These are phyloP conservation scores for Cordyceps pruinosa DNA, from an alignment of 2,329 filamentous ascomycete species.

Conservation along the genomic window DNA sequence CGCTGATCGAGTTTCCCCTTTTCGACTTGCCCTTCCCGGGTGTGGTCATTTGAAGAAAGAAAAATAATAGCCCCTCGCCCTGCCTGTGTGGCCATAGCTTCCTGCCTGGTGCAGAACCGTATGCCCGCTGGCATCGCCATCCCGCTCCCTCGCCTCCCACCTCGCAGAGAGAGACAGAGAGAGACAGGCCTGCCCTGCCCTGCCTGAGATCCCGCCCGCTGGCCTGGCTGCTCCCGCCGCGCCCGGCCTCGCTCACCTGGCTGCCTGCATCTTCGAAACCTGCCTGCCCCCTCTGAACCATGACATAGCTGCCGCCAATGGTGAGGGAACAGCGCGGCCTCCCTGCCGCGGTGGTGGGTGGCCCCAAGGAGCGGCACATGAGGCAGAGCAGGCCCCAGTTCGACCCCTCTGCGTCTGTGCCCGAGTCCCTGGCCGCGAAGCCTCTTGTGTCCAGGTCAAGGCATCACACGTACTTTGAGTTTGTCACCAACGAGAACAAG, in stretches of 20 bases:
- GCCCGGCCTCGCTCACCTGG: background rate
- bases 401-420: slow-evolving; percentile 28
- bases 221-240: background rate
- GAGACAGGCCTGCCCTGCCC: background rate
- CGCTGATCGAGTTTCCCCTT: background rate
- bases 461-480: slow-evolving; percentile 57
- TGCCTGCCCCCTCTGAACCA: background rate
- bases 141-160: background rate
- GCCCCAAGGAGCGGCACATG: slow-evolving; percentile 31
- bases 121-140: background rate
- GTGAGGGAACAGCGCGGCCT: slow-evolving; percentile 30
- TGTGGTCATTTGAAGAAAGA: slow-evolving; percentile 6
- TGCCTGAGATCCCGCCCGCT: background rate
- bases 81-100: slow-evolving; percentile 7
- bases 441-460: slow-evolving; percentile 40
- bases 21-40: slow-evolving; percentile 1
- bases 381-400: slow-evolving; percentile 26
- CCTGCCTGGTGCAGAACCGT: background rate
- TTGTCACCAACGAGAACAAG: slow-evolving; percentile 57
- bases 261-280: slow-evolving; percentile 4
- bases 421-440: slow-evolving; percentile 31
- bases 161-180: background rate
- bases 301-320: slow-evolving; percentile 24
- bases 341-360: slow-evolving; percentile 23
- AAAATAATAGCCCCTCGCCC: background rate